Evolutionary conservation across 2,329 filamentous ascomycete genomes (phyloP).

Genomic region (Aureobasidium sp.): DNA sequence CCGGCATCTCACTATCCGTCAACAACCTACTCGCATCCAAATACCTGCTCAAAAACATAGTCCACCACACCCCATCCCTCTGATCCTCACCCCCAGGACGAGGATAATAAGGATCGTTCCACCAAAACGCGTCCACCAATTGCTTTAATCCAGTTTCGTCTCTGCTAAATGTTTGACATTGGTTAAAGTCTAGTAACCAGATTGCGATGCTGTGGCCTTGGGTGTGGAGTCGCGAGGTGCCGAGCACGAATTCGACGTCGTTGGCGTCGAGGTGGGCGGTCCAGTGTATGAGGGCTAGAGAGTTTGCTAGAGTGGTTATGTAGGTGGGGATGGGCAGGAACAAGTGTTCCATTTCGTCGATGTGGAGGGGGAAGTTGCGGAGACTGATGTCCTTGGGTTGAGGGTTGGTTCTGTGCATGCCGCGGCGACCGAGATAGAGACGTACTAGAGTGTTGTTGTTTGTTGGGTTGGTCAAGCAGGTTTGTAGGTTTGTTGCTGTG

Average conservation of each 20-base stretch:
- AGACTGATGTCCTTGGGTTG: constrained; percentile 33
- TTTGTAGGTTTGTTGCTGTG: background rate
- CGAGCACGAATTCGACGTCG: constrained; percentile 51
- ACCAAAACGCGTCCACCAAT: constrained; percentile 35
- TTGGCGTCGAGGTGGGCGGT: constrained; percentile 40
- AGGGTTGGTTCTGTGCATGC: constrained; percentile 5
- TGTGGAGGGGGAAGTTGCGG: constrained; percentile 45
- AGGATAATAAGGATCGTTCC: constrained; percentile 48
- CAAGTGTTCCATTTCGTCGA: constrained; percentile 45
- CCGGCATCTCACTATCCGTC: background rate
- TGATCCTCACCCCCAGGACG: constrained; percentile 23
- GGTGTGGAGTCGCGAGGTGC: background rate
- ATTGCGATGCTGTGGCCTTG: constrained; percentile 10
- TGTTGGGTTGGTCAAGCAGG: background rate
- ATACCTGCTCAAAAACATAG: background rate
- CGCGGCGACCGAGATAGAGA: constrained; percentile 41
- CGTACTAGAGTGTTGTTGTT: constrained; percentile 40
- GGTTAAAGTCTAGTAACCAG: constrained; percentile 50
- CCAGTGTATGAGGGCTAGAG: constrained; percentile 48
- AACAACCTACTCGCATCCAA: background rate
- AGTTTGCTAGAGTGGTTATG: constrained; percentile 41
- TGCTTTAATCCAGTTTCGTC: constrained; percentile 37
- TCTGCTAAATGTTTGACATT: constrained; percentile 49
- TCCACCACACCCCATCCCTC: background rate
- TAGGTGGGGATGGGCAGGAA: constrained; percentile 31